Percentiles rank a stretch among this genome's conserved stretches.
phyloP scores from a whole-genome alignment of 106 monocot species.

The Chionographis japonica region DNA sequence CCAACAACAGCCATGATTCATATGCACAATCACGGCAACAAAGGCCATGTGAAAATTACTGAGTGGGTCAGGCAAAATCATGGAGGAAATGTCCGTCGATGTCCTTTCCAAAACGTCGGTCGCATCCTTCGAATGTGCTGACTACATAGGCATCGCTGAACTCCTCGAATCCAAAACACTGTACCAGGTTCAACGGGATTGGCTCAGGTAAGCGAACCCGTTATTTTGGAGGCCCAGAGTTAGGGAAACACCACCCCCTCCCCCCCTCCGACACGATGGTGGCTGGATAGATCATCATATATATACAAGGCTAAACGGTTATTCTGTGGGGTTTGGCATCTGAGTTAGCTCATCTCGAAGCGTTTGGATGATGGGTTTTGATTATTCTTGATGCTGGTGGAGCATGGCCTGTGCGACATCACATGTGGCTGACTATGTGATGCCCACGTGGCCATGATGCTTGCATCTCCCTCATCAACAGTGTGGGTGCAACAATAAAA shows the following conservation, averaged over 20 bases:
- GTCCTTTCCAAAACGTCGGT: slow-evolving; percentile 39
- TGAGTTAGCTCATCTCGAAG: slow-evolving; percentile 19
- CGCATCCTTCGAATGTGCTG: slow-evolving; percentile 35
- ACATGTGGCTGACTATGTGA: too few species aligned
- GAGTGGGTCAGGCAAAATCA: slow-evolving; percentile 58
- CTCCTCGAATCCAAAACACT: slow-evolving; percentile 63
- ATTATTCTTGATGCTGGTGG: slow-evolving; percentile 8
- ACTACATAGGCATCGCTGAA: slow-evolving; percentile 36
- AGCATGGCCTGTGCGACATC: too few species aligned
- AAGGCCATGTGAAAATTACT: too few species aligned
- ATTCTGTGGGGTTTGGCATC: slow-evolving; percentile 19
- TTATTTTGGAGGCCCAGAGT: slow-evolving; percentile 73
- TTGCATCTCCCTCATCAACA: too few species aligned
- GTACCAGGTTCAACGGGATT: slow-evolving; percentile 39
- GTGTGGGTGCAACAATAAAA: too few species aligned
- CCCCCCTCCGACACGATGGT: slow-evolving; percentile 4
- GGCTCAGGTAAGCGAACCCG: slow-evolving; percentile 37
- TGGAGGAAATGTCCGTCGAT: slow-evolving; percentile 48
- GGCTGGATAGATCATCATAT: slow-evolving; percentile 8
- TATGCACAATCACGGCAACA: too few species aligned
- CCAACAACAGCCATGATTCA: too few species aligned
- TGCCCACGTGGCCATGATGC: too few species aligned
- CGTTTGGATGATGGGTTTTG: slow-evolving; percentile 20
- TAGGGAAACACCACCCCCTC: slow-evolving; percentile 49
- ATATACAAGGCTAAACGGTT: slow-evolving; percentile 27